Base-by-base conservation (phyloP, 202 grass and related monocot species). In the Musa balbisiana region DNA sequence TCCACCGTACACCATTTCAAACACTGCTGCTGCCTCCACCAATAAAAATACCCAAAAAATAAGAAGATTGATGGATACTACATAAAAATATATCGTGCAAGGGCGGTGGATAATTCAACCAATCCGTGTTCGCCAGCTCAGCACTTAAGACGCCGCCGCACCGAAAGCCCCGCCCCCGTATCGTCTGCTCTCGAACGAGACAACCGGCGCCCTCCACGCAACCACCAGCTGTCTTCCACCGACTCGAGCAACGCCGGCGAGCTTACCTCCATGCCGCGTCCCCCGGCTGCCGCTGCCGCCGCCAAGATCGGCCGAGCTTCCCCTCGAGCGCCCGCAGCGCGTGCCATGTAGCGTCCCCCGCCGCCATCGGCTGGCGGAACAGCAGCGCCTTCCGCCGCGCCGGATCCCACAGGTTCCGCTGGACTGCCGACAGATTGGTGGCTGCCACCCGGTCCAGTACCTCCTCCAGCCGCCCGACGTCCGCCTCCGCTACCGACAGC, bases 281-380 rank as follows among this genome's bases (percentile, higher is more conserved):
- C 21, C 54, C 25, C 4, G 15, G 25, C 51, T 29, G 56, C 19
- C 27, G 64, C 23, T 66, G 74, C 24, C 72, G 64, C 21, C 64
- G 33, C 62, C 80, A 51, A 64, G 86, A 83, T 13, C 81, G 86
- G 54, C 81, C 88, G 27, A 87, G 80, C 83, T 85, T 86, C 67
- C 73, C 72, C 17, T 85, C 84, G 25, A 97, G 82, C 50, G 89
- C 90, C 88, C 71, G 84, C 80, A 93, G 56, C 56, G 85, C 90
- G 73, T 97, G 90, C 94, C 94, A 97, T 72, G 90, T 93, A 50
- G 90, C 90, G 72, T 97, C 93, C 10, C 90, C 93, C 15, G 74
- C 86, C 73, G 85, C 55, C 43, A 91, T 75, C 17, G 76, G 88
- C 6, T 68, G 84, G 20, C 85, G 87, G 55, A 93, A 97, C 60